Evolutionary conservation across 2,329 filamentous ascomycete genomes (phyloP), one percentile per base, ranked within the genome.

Genomic region (Nemania abortiva): DNA sequence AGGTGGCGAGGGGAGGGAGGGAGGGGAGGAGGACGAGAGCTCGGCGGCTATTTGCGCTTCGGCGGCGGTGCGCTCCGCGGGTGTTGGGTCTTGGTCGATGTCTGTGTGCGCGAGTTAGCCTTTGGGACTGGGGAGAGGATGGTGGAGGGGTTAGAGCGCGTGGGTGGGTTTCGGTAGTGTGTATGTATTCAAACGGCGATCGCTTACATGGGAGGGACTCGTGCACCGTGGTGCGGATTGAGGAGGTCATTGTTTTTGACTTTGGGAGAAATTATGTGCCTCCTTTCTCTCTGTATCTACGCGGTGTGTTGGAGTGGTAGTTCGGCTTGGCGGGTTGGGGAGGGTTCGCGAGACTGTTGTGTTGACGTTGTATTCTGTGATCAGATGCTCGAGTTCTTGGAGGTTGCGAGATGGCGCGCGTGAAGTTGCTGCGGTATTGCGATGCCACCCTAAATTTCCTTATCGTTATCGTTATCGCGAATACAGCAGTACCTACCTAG

Each of bases 161-260:
- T 58, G 56, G 22, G 15, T 24, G 34, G 42, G 15, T 47, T 6
- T n/a, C 4, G 42, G 42, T 6, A 20, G 42, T n/a, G 3, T 6
- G 42, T 47, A 6, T 34, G n/a, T 6, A 27, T 4, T 54, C 3
- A 45, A 52, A 24, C 22, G 47, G n/a, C 18, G 22, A 3, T 31
- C 29, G 70, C 88, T 73, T 87, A 94, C 92, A 95, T 57, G 93
- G 92, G 24, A 97, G 89, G 24, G 92, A 93, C 78, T 96, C 92
- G 82, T 94, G 91, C 70, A 91, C 87, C 79, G 89, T 88, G 71
- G 88, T 88, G 70, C 91, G 89, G 68, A 91, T 74, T 34, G 76
- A 85, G 70, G 91, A 87, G 90, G 93, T 92, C 34, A 64, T 63
- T 61, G 71, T 77, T 82, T 27, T 66, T 3, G 15, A 13, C 49